Percentiles rank a stretch among this genome's conserved stretches.
Conservation (phyloP, 2,329 filamentous ascomycete genomes). For the Emydomyces testavorans region DNA sequence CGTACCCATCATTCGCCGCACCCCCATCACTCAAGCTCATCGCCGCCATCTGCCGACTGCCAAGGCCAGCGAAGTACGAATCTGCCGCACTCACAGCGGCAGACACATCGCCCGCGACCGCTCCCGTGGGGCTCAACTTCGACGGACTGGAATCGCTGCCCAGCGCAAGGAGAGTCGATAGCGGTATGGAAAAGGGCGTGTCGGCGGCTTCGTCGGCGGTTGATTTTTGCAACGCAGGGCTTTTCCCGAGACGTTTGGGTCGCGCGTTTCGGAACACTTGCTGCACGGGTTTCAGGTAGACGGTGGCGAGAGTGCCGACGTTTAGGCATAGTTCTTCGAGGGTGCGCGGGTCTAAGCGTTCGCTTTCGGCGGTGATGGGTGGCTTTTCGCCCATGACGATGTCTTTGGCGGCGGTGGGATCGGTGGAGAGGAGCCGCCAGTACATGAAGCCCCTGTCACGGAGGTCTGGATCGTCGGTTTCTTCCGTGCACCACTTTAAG, state of each 20-base stretch:
- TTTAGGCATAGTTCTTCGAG: slow-evolving; percentile 96
- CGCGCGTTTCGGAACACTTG: slow-evolving; percentile 88
- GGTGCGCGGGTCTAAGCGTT: slow-evolving; percentile 80
- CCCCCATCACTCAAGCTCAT: slow-evolving; percentile 57
- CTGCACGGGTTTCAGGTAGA: slow-evolving; percentile 95
- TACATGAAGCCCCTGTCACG: slow-evolving; percentile 98
- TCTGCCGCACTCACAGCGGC: slow-evolving; percentile 76
- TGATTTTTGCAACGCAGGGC: slow-evolving; percentile 70
- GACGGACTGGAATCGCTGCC: slow-evolving; percentile 22
- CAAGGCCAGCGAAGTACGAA: slow-evolving; percentile 74
- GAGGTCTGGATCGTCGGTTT: slow-evolving; percentile 97
- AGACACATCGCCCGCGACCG: slow-evolving; percentile 43
- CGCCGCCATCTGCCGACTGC: slow-evolving; percentile 59
- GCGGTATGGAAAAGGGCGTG: slow-evolving; percentile 20
- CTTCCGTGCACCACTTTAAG: slow-evolving; percentile 95
- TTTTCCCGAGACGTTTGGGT: slow-evolving; percentile 65
- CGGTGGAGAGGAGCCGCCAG: slow-evolving; percentile 88
- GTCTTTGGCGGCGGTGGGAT: slow-evolving; percentile 71
- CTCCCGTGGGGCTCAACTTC: slow-evolving; percentile 20
- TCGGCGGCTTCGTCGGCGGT: slow-evolving; percentile 38
- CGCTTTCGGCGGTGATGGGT: slow-evolving; percentile 87
- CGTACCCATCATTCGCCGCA: slow-evolving; percentile 48
- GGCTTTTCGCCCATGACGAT: slow-evolving; percentile 98
- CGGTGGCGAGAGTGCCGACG: slow-evolving; percentile 88
- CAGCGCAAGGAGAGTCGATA: slow-evolving; percentile 35